Base-by-base conservation (phyloP, 768 basidiomycete species). In the Serendipita vermifera region DNA sequence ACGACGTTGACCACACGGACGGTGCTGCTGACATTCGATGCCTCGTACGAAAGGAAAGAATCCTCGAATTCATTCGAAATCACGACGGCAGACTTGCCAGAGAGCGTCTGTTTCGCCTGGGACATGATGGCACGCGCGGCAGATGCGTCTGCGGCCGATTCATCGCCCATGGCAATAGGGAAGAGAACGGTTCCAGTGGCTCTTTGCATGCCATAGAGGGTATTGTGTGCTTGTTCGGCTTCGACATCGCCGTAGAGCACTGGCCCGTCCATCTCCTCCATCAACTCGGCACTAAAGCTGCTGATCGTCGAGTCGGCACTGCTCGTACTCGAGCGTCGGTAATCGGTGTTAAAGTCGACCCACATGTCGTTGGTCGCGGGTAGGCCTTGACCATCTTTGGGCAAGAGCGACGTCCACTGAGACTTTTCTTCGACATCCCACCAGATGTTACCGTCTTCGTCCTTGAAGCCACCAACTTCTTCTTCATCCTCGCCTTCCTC, bases 341-440 rank as follows among this genome's bases (percentile, higher is more conserved):
- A 20, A 41, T 41, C 39, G 27, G 24, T 51, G 29, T 51, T 29
- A 51, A 51, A 51, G 15, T 51, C 46, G 46, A 51, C 46, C 46
- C 46, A 51, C 13, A 51, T 26, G 7, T 51, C 46, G 46, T 51
- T 29, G 5, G 46, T 51, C 9, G 31, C 46, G n/a, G 46, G 13
- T 15, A 29, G 5, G 9, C 46, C 46, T 29, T 51, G 46, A 26
- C 5, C 46, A 29, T 51, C 46, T n/a, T 51, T 51, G 46, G 46
- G 46, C 22, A 51, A 29, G 9, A 51, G 31, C 46, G 46, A 51
- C 4, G 46, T 51, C 20, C n/a, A 51, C 31, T 51, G 22, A 6
- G 27, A 20, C 22, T 51, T 51, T 26, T 51, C 46, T 51, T 51
- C 22, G 22, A 51, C 31, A 29, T 51, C 46, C 46, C 46, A 51